These are phyloP conservation scores for Yamadazyma friedrichii DNA, from an alignment of 1,139 yeast species.

Conservation along the genomic window DNA sequence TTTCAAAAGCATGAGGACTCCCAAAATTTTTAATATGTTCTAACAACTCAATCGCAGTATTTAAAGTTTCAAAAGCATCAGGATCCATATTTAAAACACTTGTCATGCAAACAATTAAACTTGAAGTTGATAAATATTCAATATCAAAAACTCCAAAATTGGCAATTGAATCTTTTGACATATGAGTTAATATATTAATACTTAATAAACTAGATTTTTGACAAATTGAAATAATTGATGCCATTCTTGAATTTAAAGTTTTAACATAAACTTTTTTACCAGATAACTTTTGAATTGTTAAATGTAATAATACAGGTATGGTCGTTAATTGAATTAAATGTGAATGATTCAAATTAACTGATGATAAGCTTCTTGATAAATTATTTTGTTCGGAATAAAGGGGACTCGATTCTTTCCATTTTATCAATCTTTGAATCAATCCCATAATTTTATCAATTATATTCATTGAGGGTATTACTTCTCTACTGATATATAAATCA, in stretches of 20 bases:
- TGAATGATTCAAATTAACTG: slow-evolving; percentile 6
- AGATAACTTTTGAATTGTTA: slow-evolving; percentile 5
- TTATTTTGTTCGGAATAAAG: slow-evolving; percentile 3
- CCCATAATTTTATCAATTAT: slow-evolving; percentile 6
- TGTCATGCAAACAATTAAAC: slow-evolving; percentile 6
- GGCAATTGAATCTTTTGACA: slow-evolving; percentile 6
- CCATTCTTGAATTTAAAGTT: slow-evolving; percentile 4
- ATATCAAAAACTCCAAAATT: slow-evolving; percentile 7
- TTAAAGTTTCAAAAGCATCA: slow-evolving; percentile 4
- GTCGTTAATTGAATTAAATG: slow-evolving; percentile 9
- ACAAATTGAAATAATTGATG: slow-evolving; percentile 8
- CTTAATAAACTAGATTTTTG: slow-evolving; percentile 7
- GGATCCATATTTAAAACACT: slow-evolving; percentile 6
- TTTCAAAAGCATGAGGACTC: slow-evolving; percentile 6
- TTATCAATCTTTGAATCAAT: slow-evolving; percentile 7
- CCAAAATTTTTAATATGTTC: slow-evolving; percentile 7
- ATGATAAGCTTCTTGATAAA: slow-evolving; percentile 4
- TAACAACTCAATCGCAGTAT: slow-evolving; percentile 5
- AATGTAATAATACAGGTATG: slow-evolving; percentile 6
- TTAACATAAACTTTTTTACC: slow-evolving; percentile 1
- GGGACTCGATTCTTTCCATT: slow-evolving; percentile 10
- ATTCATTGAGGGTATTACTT: neutral
- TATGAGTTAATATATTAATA: slow-evolving; percentile 6
- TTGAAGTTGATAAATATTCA: slow-evolving; percentile 8
- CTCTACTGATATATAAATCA: slow-evolving; percentile 5